Evolutionary conservation across 768 basidiomycete species (phyloP), one percentile per base, ranked within the genome.

Genomic region (Kockovaella imperatae): DNA sequence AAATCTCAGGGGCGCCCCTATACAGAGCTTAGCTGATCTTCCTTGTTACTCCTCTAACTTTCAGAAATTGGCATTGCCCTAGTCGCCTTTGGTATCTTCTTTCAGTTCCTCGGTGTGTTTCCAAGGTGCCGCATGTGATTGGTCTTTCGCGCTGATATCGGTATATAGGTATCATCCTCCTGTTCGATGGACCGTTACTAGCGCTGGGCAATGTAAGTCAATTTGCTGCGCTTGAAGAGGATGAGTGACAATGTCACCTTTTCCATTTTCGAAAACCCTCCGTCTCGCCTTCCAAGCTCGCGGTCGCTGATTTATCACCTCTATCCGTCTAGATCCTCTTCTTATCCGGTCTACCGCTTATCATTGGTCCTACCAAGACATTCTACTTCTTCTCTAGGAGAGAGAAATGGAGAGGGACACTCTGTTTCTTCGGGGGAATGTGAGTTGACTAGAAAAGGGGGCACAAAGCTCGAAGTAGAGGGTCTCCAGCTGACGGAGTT

Each of bases 301-400:
- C 2, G 24, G 24, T 43, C 20, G 34, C 42, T 35, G 32, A 24
- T 21, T 18, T 26, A 13, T 10, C 4, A 11, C 24, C 38, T 15
- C 18, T 17, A 52, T 38, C 34, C 23, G 10, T 10, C 4, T 50
- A 95, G 93, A 79, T 97, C 62, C 80, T 97, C 55, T 99, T 99
- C 76, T 72, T 99, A 32, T 82, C 85, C 2, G 95, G 95, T 41
- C 77, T 99, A 48, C 93, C 91, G 6, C 78, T 97, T 54, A 93
- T 97, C 74, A 97, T 99, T 57, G 95, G 69, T 4, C 89, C 90
- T 5, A 83, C 86, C 56, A 97, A 96, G 75, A 95, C 90, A 17
- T 91, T 95, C 74, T 87, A 88, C 73, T 97, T 99, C 76, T 97
- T 99, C 73, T 86, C 91, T 26, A 81, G 95, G 53, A 86, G 80